A percentile compares a stretch with the other conserved stretches of the same genome.
These are phyloP conservation scores for Xylaria telfairii DNA, from an alignment of 495 filamentous ascomycete genomes.

Conservation along the genomic window DNA sequence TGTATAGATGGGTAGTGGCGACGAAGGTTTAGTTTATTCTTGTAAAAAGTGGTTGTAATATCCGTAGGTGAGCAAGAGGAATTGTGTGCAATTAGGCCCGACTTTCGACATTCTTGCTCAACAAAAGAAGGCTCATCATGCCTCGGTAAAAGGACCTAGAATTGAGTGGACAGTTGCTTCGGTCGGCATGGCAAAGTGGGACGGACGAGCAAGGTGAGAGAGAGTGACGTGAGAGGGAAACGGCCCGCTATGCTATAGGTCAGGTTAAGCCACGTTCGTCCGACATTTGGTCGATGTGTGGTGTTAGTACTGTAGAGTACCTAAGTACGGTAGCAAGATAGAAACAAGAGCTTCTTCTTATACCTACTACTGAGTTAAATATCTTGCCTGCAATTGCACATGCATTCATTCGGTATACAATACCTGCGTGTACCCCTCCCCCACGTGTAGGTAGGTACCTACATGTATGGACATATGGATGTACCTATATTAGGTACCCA, in stretches of 20 bases:
- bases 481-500: not conserved
- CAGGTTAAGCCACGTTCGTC: not conserved
- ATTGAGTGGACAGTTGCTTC: not conserved
- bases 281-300: not conserved
- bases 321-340: not conserved
- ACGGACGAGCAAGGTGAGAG: not conserved
- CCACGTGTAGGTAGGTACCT: too few species aligned
- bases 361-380: too few species aligned
- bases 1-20: not conserved
- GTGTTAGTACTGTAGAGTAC: too few species aligned
- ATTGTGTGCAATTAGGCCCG: not conserved
- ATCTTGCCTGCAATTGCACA: too few species aligned
- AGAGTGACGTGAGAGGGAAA: slow-evolving; percentile 10
- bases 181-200: slow-evolving; percentile 12
- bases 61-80: not conserved
- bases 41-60: not conserved
- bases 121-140: not conserved
- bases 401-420: too few species aligned
- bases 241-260: slow-evolving; percentile 9
- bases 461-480: not conserved
- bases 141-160: slow-evolving; percentile 12
- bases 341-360: too few species aligned
- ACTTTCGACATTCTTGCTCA: not conserved
- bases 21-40: not conserved
- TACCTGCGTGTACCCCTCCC: too few species aligned